Percentiles rank a stretch among this genome's conserved stretches.
These are phyloP conservation scores for Hylodesmum podocarpum DNA, from an alignment of 306 rosid species.

Conservation along the genomic window DNA sequence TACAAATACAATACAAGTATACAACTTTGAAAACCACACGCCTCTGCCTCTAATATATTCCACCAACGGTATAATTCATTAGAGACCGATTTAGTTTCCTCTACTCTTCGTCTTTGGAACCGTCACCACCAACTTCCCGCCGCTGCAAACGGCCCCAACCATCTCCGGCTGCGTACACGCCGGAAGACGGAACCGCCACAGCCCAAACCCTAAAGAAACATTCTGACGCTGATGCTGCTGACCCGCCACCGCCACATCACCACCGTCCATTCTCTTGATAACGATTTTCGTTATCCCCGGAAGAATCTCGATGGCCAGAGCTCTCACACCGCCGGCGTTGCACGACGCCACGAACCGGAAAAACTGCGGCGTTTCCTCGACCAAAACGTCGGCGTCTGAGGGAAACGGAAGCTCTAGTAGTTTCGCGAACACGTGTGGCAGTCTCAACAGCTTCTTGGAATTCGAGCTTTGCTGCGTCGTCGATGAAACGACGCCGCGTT, in stretches of 20 bases:
- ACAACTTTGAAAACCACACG: background rate
- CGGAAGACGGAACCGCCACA: slow-evolving; percentile 57
- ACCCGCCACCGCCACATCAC: slow-evolving; percentile 21
- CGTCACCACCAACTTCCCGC: slow-evolving; percentile 52
- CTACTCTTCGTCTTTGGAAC: slow-evolving; percentile 52
- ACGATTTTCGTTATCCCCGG: slow-evolving; percentile 54
- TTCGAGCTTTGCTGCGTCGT: background rate
- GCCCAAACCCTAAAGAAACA: slow-evolving; percentile 11
- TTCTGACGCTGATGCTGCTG: background rate
- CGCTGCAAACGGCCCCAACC: slow-evolving; percentile 43
- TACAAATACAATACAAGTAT: too few species aligned
- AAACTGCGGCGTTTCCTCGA: slow-evolving; percentile 46
- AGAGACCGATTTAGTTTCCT: slow-evolving; percentile 17
- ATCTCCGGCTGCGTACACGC: slow-evolving; percentile 46
- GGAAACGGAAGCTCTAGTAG: slow-evolving; percentile 54
- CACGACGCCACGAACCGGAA: slow-evolving; percentile 40
- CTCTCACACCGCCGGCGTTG: slow-evolving; percentile 34
- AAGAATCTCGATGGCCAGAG: slow-evolving; percentile 44
- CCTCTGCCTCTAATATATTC: background rate
- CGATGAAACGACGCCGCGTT: slow-evolving; percentile 34
- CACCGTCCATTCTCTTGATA: slow-evolving; percentile 35
- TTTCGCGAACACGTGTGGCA: slow-evolving; percentile 57
- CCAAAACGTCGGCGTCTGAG: slow-evolving; percentile 49
- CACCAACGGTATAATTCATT: background rate
- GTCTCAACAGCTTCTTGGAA: slow-evolving; percentile 44